A percentile compares a stretch with the other conserved stretches of the same genome.
Evolutionary conservation across 768 basidiomycete species (phyloP).

Genomic region (Mrakia gelida): DNA sequence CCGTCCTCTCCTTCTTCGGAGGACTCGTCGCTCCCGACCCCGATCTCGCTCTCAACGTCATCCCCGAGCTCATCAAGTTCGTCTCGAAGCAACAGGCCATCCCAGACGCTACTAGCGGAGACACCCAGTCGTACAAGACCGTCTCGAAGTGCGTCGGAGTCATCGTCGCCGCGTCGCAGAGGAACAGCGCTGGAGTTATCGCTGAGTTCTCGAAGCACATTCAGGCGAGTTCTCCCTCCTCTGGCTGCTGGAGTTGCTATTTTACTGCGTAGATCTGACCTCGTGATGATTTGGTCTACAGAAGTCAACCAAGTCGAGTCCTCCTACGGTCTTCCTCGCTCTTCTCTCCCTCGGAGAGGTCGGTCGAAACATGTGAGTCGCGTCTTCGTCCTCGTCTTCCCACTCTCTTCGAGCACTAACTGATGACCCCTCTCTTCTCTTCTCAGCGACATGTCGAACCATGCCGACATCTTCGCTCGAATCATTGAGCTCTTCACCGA

Average conservation of each 20-base stretch:
- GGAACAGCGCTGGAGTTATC: constrained; percentile 74
- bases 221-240: constrained; percentile 53
- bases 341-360: constrained; percentile 87
- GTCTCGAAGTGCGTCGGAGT: constrained; percentile 81
- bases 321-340: constrained; percentile 69
- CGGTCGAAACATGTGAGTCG: constrained; percentile 75
- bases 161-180: constrained; percentile 66
- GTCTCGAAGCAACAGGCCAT: constrained; percentile 57
- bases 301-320: constrained; percentile 47
- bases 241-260: background rate
- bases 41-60: constrained; percentile 74
- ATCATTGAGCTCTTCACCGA: constrained; percentile 64
- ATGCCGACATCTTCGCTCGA: constrained; percentile 48
- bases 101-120: constrained; percentile 41
- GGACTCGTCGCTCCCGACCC: constrained; percentile 77
- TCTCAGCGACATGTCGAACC: constrained; percentile 77
- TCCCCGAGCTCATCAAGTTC: constrained; percentile 62
- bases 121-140: constrained; percentile 49
- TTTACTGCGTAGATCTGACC: background rate
- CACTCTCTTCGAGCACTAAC: background rate
- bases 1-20: constrained; percentile 73
- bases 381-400: background rate
- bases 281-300: constrained; percentile 2
- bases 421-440: background rate
- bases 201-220: constrained; percentile 77